These are phyloP conservation scores for Fraxinus floribunda DNA, from an alignment of 305 asterid genomes.

Conservation along the genomic window DNA sequence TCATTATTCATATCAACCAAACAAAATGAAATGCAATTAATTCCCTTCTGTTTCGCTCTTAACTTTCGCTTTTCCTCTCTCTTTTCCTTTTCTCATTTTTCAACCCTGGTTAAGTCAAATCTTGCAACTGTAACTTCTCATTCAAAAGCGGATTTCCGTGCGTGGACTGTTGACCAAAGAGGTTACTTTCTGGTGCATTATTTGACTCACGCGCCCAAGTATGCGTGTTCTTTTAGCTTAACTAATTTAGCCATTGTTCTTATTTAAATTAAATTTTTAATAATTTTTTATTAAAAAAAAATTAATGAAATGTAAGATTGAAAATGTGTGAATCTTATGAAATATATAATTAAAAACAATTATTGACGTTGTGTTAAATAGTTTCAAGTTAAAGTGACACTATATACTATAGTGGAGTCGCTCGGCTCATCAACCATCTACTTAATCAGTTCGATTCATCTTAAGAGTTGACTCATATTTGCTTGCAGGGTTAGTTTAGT, in stretches of 20 bases:
- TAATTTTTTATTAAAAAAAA: no score
- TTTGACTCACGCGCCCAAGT: neutral
- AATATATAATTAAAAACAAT: no score
- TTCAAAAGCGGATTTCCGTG: neutral
- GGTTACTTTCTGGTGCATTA: neutral
- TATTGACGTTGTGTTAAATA: no score
- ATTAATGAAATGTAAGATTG: no score
- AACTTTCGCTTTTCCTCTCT: neutral
- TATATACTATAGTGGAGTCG: no score
- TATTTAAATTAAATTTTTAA: no score
- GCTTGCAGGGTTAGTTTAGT: neutral
- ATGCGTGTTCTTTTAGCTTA: neutral
- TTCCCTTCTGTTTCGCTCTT: neutral
- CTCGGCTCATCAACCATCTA: neutral
- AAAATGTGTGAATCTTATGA: no score
- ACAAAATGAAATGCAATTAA: neutral
- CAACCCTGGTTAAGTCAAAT: neutral
- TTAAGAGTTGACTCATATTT: neutral
- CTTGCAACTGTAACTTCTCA: neutral
- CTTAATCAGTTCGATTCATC: neutral
- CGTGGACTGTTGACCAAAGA: neutral
- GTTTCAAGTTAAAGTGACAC: neutral
- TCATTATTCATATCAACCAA: neutral
- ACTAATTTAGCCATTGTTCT: no score
- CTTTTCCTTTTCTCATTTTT: neutral